These are phyloP conservation scores for Trichosporon faecale DNA, from an alignment of 1,284 basidiomycete species.

Conservation along the genomic window DNA sequence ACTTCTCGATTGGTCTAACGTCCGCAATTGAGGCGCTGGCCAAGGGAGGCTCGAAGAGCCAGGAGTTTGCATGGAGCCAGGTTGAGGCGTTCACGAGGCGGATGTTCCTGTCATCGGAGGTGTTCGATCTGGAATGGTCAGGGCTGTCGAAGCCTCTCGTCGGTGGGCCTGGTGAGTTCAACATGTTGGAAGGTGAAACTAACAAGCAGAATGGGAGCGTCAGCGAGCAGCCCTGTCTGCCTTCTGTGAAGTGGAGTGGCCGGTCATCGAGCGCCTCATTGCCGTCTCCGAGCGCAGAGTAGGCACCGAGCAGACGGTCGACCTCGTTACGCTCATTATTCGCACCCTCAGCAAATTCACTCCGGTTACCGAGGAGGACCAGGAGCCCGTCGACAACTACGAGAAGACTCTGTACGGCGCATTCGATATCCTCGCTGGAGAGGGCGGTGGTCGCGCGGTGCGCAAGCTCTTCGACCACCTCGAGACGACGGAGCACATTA, in stretches of 20 bases:
- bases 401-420: constrained; percentile 35
- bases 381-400: constrained; percentile 29
- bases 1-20: constrained; percentile 21
- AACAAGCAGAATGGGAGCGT: constrained; percentile 24
- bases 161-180: constrained; percentile 14
- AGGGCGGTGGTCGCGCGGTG: constrained; percentile 17
- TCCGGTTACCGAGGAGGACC: constrained; percentile 19
- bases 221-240: constrained; percentile 30
- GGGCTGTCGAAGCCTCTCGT: constrained; percentile 1
- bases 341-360: constrained; percentile 30
- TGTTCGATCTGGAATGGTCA: constrained; percentile 16
- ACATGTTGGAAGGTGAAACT: neutral
- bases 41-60: constrained; percentile 24
- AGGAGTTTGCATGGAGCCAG: constrained; percentile 23
- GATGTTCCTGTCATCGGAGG: constrained; percentile 17
- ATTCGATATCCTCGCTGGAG: constrained; percentile 33
- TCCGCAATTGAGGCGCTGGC: constrained; percentile 24
- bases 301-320: neutral
- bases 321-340: constrained; percentile 24
- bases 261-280: constrained; percentile 30
- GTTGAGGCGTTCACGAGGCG: constrained; percentile 26
- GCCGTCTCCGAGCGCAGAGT: neutral
- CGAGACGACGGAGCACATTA: neutral
- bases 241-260: constrained; percentile 27
- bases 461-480: constrained; percentile 13